Evolutionary conservation across 2,329 filamentous ascomycete species (phyloP).

Genomic region (Monilinia laxa): DNA sequence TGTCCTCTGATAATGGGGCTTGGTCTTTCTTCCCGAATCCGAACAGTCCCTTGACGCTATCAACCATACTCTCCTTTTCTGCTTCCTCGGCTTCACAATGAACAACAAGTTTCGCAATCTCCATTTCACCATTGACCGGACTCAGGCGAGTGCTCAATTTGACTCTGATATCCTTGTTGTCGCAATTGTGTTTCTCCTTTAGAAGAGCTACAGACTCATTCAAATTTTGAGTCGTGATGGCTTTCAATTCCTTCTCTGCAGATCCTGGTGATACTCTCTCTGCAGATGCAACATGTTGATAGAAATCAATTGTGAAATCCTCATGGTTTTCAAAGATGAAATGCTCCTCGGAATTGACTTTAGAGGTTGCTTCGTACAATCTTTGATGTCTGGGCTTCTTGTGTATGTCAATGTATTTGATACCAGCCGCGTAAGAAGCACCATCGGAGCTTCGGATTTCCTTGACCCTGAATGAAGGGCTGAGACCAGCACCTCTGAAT

Average conservation of each 20-base stretch:
- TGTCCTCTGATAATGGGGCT: conserved; percentile 62
- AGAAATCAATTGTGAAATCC: conserved; percentile 78
- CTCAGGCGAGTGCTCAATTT: conserved; percentile 75
- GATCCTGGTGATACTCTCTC: conserved; percentile 45
- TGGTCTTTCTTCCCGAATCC: conserved; percentile 92
- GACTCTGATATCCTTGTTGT: conserved; percentile 73
- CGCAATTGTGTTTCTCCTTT: conserved; percentile 71
- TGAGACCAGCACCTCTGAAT: conserved; percentile 89
- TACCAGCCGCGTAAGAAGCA: conserved; percentile 68
- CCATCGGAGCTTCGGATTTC: conserved; percentile 85
- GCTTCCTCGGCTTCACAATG: conserved; percentile 78
- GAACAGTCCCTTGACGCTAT: conserved; percentile 94
- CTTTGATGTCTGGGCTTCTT: conserved; percentile 74
- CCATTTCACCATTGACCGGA: conserved; percentile 73
- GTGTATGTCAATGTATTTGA: conserved; percentile 71
- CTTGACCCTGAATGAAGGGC: conserved; percentile 95
- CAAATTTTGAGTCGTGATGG: conserved; percentile 77
- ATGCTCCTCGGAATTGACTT: conserved; percentile 77
- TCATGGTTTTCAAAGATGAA: conserved; percentile 78
- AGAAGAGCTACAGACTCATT: conserved; percentile 78
- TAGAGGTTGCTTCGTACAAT: conserved; percentile 76
- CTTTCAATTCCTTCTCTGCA: conserved; percentile 60
- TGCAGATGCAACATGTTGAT: conserved; percentile 62
- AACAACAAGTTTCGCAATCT: conserved; percentile 71
- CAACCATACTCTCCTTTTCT: conserved; percentile 78